Evolutionary conservation across 768 basidiomycete species (phyloP), one percentile per base, ranked within the genome.

Genomic region (Sarcodon aspratus): DNA sequence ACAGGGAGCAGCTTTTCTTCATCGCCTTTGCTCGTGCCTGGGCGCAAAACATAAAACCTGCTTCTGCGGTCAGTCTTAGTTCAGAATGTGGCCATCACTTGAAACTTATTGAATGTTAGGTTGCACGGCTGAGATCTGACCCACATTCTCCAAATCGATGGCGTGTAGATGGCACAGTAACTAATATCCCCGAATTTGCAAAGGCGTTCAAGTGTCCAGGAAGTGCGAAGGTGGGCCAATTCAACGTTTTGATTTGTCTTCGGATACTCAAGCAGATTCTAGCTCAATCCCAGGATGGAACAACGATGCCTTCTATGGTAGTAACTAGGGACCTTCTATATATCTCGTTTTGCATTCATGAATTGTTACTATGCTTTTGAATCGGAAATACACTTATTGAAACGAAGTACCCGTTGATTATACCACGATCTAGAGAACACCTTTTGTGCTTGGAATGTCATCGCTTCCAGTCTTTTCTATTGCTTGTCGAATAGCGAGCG

Each of bases 401-500:
- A 27, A 27, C 21, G 21, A 27, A 27, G 21, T 27, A 27, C 21
- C 21, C 21, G 5, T 27, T 27, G 3, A 12, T 12, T 17, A 10
- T 21, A 47, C 9, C 15, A 9, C n/a, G 31, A 33, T n/a, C 63
- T 62, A 81, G 46, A 99, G 69, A 6, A 98, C 94, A 42, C 96
- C 96, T 66, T 99, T 99, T 3, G 96, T 98, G 60, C 90, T 93
- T 0, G 95, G 95, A 32, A 97, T 81, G 50, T 99, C 96, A 55
- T 80, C 75, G 5, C 88, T 79, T 5, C 92, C 92, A 1, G 94
- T 97, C 48, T 73, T 74, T 62, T 90, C 80, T 54, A 96, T 86
- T n/a, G 96, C 96, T 65, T 97, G 82, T 48, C 85, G 80, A 55
- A 99, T 93, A 8, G 95, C 96, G 34, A 99, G 71, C 0, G 96